Conservation (phyloP, 2,329 filamentous ascomycete species). For the Diplodia scrobiculata region DNA sequence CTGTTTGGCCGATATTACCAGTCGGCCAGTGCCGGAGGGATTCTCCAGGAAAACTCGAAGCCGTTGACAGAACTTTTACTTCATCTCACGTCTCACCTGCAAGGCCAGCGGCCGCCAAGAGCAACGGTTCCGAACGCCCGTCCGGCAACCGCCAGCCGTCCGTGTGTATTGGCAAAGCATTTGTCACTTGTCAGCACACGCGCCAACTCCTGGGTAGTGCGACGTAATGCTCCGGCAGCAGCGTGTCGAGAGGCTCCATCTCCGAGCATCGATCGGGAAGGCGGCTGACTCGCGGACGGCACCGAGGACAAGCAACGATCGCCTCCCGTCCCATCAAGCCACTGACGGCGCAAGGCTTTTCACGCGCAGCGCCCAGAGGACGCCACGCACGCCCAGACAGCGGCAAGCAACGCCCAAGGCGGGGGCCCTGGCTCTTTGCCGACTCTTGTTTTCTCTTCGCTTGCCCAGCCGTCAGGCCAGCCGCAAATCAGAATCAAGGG, state of each 20-base stretch:
- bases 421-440: background rate
- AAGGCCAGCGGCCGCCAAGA: background rate
- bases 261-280: constrained; percentile 23
- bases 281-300: constrained; percentile 5
- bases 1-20: background rate
- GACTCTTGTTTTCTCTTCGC: constrained; percentile 4
- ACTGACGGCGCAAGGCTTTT: constrained; percentile 15
- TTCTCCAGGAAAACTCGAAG: background rate
- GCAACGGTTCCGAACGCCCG: background rate
- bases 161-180: constrained; percentile 5
- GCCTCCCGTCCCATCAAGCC: constrained; percentile 5
- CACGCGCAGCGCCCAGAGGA: background rate
- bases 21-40: background rate
- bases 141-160: constrained; percentile 1
- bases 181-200: background rate
- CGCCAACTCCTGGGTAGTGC: constrained; percentile 6
- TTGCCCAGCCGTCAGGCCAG: constrained; percentile 1
- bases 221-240: constrained; percentile 6
- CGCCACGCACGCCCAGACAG: constrained; percentile 1
- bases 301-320: constrained; percentile 23
- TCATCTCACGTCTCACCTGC: constrained; percentile 20
- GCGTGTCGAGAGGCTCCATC: constrained; percentile 6
- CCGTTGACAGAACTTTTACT: constrained; percentile 12
- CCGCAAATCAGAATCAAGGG: constrained; percentile 17
- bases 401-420: constrained; percentile 12